A percentile compares a stretch with the other conserved stretches of the same genome.
phyloP scores from a whole-genome alignment of 352 stramenopile genomes.

The Globisporangium viniferum region DNA sequence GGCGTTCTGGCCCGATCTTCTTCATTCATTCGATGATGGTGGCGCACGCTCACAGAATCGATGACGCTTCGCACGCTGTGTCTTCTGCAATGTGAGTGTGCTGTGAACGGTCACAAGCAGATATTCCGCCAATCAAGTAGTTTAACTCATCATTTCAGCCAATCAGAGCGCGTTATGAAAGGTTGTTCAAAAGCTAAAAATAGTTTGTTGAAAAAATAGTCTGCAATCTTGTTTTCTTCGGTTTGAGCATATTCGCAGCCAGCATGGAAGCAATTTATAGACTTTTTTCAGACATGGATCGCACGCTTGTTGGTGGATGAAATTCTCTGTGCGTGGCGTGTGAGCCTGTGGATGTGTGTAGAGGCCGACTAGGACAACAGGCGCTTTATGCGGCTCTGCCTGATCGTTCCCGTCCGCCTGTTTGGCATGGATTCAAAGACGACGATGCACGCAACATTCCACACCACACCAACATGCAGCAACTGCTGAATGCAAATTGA shows the following conservation, averaged over 20 bases:
- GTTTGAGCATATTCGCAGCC: not conserved
- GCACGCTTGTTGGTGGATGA: not conserved
- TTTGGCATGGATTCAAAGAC: not conserved
- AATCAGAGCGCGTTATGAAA: not conserved
- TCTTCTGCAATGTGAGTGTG: not conserved
- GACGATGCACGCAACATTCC: not conserved
- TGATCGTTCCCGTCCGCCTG: not conserved
- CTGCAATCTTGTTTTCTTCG: not conserved
- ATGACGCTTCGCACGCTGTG: slow-evolving; percentile 2
- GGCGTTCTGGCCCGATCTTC: slow-evolving; percentile 12
- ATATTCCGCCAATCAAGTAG: not conserved
- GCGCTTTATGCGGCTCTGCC: not conserved
- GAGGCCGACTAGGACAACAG: too few relatives aligned
- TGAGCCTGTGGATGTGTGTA: not conserved
- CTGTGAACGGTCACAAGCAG: not conserved
- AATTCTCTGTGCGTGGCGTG: not conserved
- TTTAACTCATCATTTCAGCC: not conserved
- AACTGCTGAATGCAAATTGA: too few relatives aligned
- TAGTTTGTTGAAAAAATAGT: not conserved
- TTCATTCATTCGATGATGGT: not conserved
- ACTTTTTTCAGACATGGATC: not conserved
- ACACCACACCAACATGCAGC: too few relatives aligned
- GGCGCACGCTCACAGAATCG: not conserved
- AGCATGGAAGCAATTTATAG: slow-evolving; percentile 1
- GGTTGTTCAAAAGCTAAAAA: not conserved